Evolutionary conservation across 306 rosid species (phyloP).

Genomic region (Castanospermum australe): DNA sequence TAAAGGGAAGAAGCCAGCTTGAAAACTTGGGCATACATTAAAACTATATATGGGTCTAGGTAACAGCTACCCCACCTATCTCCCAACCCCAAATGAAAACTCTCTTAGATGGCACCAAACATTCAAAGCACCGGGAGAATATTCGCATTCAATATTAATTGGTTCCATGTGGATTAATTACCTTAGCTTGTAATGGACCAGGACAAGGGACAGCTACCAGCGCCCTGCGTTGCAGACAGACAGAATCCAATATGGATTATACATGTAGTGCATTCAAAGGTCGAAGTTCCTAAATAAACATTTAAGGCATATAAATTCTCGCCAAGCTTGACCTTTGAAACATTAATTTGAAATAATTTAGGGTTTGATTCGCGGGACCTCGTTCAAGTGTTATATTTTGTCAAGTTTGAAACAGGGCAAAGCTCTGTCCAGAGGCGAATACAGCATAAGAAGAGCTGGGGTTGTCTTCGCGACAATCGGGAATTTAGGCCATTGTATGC

Average conservation of each 20-base stretch:
- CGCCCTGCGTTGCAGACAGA: neutral
- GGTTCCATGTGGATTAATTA: neutral
- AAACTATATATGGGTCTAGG: too few relatives aligned
- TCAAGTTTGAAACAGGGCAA: slow-evolving; percentile 31
- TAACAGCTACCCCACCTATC: too few relatives aligned
- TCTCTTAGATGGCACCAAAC: neutral
- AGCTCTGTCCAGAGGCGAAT: slow-evolving; percentile 8
- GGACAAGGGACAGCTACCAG: neutral
- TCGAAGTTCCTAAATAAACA: neutral
- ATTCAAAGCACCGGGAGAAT: neutral
- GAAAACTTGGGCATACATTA: too few relatives aligned
- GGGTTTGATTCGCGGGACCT: slow-evolving; percentile 25
- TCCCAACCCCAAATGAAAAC: neutral
- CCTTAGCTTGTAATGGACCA: neutral
- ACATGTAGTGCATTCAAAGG: too few relatives aligned
- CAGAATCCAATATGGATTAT: too few relatives aligned
- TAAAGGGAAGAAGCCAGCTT: too few relatives aligned
- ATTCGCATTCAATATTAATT: neutral
- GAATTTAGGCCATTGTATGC: slow-evolving; percentile 27
- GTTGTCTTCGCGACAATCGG: slow-evolving; percentile 21
- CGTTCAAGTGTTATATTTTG: neutral
- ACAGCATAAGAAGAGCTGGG: neutral
- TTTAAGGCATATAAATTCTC: too few relatives aligned
- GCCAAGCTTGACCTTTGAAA: too few relatives aligned
- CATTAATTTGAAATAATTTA: neutral